These are phyloP conservation scores for Lepidium africanum DNA, from an alignment of 345 rosid genomes.

Conservation along the genomic window DNA sequence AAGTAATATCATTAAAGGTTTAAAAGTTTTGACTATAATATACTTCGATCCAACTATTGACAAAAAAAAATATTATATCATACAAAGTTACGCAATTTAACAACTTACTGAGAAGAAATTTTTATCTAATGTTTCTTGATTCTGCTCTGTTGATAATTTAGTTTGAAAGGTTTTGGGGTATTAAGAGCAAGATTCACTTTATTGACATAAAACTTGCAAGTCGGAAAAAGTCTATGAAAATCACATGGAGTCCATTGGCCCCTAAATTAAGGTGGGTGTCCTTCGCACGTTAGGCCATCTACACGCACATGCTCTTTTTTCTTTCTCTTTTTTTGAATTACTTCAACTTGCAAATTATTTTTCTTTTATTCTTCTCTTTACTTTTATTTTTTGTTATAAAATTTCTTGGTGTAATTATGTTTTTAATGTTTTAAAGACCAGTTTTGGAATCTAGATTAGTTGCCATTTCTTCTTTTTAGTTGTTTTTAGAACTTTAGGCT, in stretches of 20 bases:
- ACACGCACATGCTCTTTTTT: constrained; percentile 14
- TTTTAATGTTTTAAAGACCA: neutral
- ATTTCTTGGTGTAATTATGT: neutral
- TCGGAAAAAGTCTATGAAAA: constrained; percentile 16
- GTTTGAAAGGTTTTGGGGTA: neutral
- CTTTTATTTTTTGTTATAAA: neutral
- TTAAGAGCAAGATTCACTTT: neutral
- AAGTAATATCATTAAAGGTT: no score
- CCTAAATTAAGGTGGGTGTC: constrained; percentile 25
- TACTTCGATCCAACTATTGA: no score
- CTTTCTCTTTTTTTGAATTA: neutral
- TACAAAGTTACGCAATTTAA: no score
- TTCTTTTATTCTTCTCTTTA: neutral
- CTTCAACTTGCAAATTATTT: constrained; percentile 1
- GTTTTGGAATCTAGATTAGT: neutral
- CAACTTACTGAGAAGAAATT: no score
- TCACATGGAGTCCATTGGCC: constrained; percentile 24
- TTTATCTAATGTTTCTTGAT: no score
- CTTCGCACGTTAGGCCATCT: constrained; percentile 23
- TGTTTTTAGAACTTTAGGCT: neutral
- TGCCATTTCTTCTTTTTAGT: neutral
- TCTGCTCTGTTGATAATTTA: no score
- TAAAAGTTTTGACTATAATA: no score
- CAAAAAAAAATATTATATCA: no score
- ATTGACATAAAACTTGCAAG: constrained; percentile 1